Evolutionary conservation across 179 eudicot genomes (phyloP).

Genomic region (Drosera spatulata): DNA sequence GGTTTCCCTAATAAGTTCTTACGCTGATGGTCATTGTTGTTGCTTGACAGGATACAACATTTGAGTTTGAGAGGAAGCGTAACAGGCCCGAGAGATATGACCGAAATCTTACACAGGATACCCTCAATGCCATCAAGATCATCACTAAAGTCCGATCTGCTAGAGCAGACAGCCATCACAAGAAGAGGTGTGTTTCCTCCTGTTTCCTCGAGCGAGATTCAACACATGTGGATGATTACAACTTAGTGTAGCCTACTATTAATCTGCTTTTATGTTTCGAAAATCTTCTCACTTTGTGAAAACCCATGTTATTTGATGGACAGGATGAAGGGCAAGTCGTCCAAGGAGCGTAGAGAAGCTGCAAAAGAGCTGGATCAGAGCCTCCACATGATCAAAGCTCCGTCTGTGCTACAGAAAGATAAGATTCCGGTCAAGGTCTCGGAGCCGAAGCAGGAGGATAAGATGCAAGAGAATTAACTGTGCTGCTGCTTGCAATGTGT

Average conservation of each 20-base stretch:
- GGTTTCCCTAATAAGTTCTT: no score
- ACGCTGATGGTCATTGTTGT: neutral
- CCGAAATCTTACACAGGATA: conserved; percentile 52
- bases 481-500: conserved; percentile 10
- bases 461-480: conserved; percentile 46
- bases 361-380: conserved; percentile 37
- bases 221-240: neutral
- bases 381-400: conserved; percentile 52
- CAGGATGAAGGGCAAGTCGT: conserved; percentile 55
- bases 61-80: conserved; percentile 95
- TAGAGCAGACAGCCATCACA: conserved; percentile 35
- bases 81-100: conserved; percentile 95
- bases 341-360: conserved; percentile 13
- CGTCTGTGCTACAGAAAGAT: conserved; percentile 23
- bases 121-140: conserved; percentile 63
- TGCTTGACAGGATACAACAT: conserved; percentile 61
- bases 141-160: conserved; percentile 46
- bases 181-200: conserved; percentile 33
- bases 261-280: neutral
- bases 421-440: conserved; percentile 43
- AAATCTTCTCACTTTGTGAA: neutral
- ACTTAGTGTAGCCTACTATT: no score
- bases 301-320: neutral
- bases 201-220: neutral
- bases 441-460: conserved; percentile 29